Evolutionary conservation across 2,329 filamentous ascomycete species (phyloP), one percentile per base, ranked within the genome.

Genomic region (Hymenoscyphus occultus): DNA sequence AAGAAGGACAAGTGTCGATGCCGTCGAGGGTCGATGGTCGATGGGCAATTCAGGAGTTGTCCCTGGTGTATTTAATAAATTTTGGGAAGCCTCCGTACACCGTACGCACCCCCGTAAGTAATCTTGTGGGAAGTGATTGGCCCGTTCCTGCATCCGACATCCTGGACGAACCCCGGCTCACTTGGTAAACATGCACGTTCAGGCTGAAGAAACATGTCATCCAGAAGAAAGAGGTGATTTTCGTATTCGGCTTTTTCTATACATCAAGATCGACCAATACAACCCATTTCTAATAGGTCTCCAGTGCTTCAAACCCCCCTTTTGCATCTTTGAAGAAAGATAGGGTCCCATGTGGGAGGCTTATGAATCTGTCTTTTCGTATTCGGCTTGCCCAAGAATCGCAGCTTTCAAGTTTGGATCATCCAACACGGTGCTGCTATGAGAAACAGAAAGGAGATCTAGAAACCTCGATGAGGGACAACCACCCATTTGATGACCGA

Each of bases 61-160:
- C 31, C 28, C 28, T 57, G 54, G 54, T 32, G 54, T 35, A 35
- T 57, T 57, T 32, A 32, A 35, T 57, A 57, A 32, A 32, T 57
- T 39, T 57, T 57, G 54, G 22, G 12, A 7, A 28, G 28, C 28
- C 28, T 28, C 28, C 28, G 19, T 51, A 51, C 45, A 10, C 35
- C 35, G 35, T 35, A 35, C 6, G 35, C 9, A 6, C 14, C n/a
- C 22, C 45, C 6, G 45, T 51, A 51, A n/a, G 45, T 28, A 51
- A 35, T 54, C 45, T 56, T 35, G 31, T 31, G 42, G 45, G 42
- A 14, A 31, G 22, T 66, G 63, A 70, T 70, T 70, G 67, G 68
- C 65, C 42, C 39, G 63, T 64, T 14, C 48, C 64, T 60, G 63
- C 54, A 35, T 35, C 35, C 59, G 59, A 22, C 39, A 14, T 39